Conservation (phyloP, 108 stramenopile genomes). For the Schizochytrium sp. region DNA sequence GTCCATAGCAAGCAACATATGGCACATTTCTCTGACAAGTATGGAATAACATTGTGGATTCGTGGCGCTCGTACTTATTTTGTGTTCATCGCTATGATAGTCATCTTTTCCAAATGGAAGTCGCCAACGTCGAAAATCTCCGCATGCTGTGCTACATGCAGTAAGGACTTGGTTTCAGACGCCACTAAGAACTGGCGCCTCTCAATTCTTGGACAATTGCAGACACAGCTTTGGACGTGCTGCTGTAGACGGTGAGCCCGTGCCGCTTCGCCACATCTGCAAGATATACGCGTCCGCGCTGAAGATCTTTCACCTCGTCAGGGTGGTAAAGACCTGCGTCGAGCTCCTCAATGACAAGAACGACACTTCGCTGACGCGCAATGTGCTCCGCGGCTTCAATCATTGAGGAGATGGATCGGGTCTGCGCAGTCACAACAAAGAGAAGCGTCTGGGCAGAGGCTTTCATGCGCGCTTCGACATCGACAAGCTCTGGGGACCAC, state of each 20-base stretch:
- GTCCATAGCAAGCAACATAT: no score
- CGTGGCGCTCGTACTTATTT: no score
- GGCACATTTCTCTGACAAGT: no score
- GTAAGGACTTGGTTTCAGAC: no score
- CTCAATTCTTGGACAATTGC: no score
- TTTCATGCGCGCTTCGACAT: neutral
- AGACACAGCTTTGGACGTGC: no score
- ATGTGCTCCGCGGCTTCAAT: conserved; percentile 25
- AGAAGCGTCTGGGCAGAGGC: neutral
- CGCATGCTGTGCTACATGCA: no score
- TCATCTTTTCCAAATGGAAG: no score
- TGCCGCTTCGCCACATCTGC: neutral
- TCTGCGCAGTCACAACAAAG: neutral
- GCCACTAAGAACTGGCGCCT: no score
- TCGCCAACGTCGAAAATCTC: no score
- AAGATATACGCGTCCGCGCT: conserved; percentile 14
- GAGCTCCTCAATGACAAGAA: neutral
- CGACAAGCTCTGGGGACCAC: neutral
- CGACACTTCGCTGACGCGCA: neutral
- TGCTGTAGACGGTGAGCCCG: neutral
- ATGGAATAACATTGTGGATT: no score
- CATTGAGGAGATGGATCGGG: conserved; percentile 7
- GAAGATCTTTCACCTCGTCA: neutral
- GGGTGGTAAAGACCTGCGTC: neutral
- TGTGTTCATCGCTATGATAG: no score